phyloP scores from a whole-genome alignment of 495 filamentous ascomycete genomes.

The Glonium stellatum region DNA sequence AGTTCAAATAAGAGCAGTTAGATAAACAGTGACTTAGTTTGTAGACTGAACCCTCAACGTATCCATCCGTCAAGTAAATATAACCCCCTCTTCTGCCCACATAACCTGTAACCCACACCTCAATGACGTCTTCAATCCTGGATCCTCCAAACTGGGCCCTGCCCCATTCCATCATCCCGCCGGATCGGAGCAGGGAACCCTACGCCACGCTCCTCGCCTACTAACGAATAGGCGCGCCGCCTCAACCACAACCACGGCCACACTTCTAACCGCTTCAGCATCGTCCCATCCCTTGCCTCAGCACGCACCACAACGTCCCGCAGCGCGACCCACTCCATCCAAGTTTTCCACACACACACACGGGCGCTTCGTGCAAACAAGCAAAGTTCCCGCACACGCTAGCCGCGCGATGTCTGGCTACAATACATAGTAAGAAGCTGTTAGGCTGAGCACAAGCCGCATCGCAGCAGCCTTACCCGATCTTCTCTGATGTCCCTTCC shows the following conservation, averaged over 20 bases:
- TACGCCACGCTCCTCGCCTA: neutral
- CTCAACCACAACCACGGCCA: neutral
- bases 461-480: too few relatives aligned
- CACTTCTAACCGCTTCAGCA: neutral
- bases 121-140: neutral
- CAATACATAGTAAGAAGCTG: too few relatives aligned
- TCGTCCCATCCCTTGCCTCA: neutral
- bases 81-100: neutral
- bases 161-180: constrained; percentile 2
- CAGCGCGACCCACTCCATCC: too few relatives aligned
- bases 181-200: constrained; percentile 1
- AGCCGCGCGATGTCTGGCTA: too few relatives aligned
- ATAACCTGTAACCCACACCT: neutral
- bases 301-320: neutral
- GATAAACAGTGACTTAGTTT: neutral
- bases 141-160: neutral
- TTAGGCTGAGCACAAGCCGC: too few relatives aligned
- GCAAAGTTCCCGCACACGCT: too few relatives aligned
- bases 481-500: too few relatives aligned
- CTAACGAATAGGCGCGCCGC: neutral
- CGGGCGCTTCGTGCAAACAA: too few relatives aligned
- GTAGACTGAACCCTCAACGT: neutral
- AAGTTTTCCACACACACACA: too few relatives aligned
- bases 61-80: neutral
- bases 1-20: neutral